phyloP scores from a whole-genome alignment of 495 filamentous ascomycete species.

The Annulohypoxylon maeteangense region DNA sequence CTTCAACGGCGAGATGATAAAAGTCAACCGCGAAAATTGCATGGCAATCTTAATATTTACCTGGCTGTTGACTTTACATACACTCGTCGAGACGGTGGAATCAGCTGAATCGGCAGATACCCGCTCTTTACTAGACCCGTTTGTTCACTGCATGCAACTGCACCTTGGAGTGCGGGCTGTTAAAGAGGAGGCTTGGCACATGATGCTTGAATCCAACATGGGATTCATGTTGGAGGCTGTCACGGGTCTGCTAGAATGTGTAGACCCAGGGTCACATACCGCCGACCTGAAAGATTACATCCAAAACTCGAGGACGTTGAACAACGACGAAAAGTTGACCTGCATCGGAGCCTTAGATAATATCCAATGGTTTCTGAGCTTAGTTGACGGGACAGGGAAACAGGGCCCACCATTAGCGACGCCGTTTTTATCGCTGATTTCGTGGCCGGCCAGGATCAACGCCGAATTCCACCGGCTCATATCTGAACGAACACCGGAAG shows the following conservation, averaged over 20 bases:
- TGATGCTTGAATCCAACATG: conserved; percentile 32
- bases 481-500: conserved; percentile 25
- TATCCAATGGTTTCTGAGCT: conserved; percentile 32
- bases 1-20: conserved; percentile 53
- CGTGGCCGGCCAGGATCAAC: conserved; percentile 29
- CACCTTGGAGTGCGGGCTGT: conserved; percentile 16
- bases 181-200: conserved; percentile 11
- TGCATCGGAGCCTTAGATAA: conserved; percentile 19
- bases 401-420: background rate
- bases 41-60: conserved; percentile 20
- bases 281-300: conserved; percentile 22
- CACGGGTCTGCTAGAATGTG: background rate
- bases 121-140: conserved; percentile 14
- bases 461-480: conserved; percentile 29
- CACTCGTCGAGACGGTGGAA: conserved; percentile 19
- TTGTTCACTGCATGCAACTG: conserved; percentile 27
- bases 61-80: conserved; percentile 32
- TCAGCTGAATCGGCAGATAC: conserved; percentile 17
- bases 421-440: conserved; percentile 21
- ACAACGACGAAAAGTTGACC: conserved; percentile 5
- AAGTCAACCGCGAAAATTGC: conserved; percentile 35
- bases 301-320: conserved; percentile 10
- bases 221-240: conserved; percentile 13
- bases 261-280: conserved; percentile 19
- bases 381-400: conserved; percentile 3